Evolutionary conservation across 495 filamentous ascomycete genomes (phyloP), one percentile per base, ranked within the genome.

Genomic region (Copromyces sp.): DNA sequence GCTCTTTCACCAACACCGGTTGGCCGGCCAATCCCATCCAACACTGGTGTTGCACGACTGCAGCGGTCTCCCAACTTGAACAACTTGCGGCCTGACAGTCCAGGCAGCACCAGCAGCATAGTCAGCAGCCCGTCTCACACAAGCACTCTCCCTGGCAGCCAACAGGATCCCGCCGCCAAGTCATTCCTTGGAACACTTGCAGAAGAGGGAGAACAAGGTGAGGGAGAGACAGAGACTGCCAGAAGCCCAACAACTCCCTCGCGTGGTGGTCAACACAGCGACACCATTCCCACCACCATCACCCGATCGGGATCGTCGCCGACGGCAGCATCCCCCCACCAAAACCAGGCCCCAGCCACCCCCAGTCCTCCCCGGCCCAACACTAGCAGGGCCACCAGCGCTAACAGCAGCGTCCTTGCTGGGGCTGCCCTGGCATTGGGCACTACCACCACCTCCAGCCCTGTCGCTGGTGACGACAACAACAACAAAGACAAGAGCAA

Each of bases 71-170:
- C 89, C 2, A 65, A 65, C 12, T 14, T 65, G 29, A 40, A 40
- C 39, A 78, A 44, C 12, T 79, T 85, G 72, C 88, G 89, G 74
- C 86, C 90, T 78, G 86, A 87, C 44, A 90, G 88, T 78, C 85
- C 86, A 75, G 81, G 83, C 78, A 65, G 29, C 44, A 47, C 16
- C 53, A 65, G 53, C 29, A 35, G 35, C 35, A 37, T 37, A 37
- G 5, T 32, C 53, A 89, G 86, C 83, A 83, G 77, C 78, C 85
- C 73, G 82, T 85, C 76, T 73, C 82, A 73, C 76, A 81, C 80
- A 40, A 81, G 80, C 68, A 90, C 89, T 29, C 83, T 90, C 81
- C 79, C 89, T 35, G 12, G 53, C 75, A 90, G 89, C 83, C 85
- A 86, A 83, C 84, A 75, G 69, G 76, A 79, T 39, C 72, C 76